Conservation (phyloP, 1,139 yeast genomes). For the Pichia kudriavzevii region DNA sequence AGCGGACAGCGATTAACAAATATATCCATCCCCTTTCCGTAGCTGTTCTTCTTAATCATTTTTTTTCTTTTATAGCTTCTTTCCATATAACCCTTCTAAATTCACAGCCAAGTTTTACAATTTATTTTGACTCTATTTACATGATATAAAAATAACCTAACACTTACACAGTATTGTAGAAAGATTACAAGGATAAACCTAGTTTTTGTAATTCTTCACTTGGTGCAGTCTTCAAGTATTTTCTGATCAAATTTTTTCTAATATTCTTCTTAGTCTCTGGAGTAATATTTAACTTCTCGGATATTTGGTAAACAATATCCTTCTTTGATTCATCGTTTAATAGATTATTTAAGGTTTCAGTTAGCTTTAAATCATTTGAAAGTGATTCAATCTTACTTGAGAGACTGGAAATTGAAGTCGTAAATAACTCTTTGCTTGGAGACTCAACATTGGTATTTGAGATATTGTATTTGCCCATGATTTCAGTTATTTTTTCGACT, state of each 20-base stretch:
- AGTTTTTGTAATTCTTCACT: conserved; percentile 20
- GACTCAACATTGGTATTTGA: no score
- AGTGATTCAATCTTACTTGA: conserved; percentile 18
- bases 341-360: conserved; percentile 14
- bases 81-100: neutral
- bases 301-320: conserved; percentile 9
- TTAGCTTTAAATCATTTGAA: conserved; percentile 18
- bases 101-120: neutral
- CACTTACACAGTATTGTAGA: neutral
- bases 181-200: conserved; percentile 19
- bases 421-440: conserved; percentile 21
- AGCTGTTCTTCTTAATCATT: conserved; percentile 1
- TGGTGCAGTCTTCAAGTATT: conserved; percentile 32
- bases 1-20: no score
- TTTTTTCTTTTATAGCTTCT: neutral
- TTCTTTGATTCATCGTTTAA: conserved; percentile 16
- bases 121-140: conserved; percentile 1
- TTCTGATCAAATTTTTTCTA: conserved; percentile 47
- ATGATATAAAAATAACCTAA: conserved; percentile 5
- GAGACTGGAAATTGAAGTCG: conserved; percentile 20
- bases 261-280: conserved; percentile 35
- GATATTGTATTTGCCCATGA: conserved; percentile 31
- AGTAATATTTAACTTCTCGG: conserved; percentile 18
- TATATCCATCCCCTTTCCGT: no score
- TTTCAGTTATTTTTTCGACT: conserved; percentile 30